Percentiles rank a stretch among this genome's conserved stretches.
These are phyloP conservation scores for Xylaria telfairii DNA, from an alignment of 495 filamentous ascomycete genomes.

Conservation along the genomic window DNA sequence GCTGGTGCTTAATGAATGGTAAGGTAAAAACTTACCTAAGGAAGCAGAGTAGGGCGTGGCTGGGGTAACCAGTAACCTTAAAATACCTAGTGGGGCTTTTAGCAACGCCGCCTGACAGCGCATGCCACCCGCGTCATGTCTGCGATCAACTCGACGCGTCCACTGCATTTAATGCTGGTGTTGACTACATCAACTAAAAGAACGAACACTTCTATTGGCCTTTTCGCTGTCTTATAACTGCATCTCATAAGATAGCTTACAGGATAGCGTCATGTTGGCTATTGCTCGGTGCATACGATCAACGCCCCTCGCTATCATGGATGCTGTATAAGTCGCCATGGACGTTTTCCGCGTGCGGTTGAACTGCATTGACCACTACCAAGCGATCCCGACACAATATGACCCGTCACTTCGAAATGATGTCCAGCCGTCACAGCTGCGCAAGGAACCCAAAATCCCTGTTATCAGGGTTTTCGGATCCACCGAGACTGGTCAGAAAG, in stretches of 20 bases:
- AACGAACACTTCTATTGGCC: not conserved
- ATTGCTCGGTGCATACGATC: not conserved
- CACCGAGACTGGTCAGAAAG: conserved; percentile 93
- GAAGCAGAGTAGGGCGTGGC: no score
- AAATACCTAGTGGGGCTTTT: not conserved
- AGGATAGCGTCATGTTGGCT: not conserved
- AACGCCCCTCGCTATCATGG: conserved; percentile 16
- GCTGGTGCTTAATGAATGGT: conserved; percentile 5
- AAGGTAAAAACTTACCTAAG: not conserved
- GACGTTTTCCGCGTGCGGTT: conserved; percentile 83
- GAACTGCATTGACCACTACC: conserved; percentile 95
- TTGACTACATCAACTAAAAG: not conserved
- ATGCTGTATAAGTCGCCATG: conserved; percentile 45
- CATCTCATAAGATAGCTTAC: not conserved
- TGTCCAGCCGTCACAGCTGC: conserved; percentile 53
- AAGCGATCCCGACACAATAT: conserved; percentile 74
- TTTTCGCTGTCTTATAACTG: not conserved
- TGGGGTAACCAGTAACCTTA: not conserved
- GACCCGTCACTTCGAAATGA: conserved; percentile 77
- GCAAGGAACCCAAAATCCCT: conserved; percentile 73
- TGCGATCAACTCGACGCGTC: conserved; percentile 33
- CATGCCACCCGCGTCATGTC: conserved; percentile 27
- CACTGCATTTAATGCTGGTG: not conserved
- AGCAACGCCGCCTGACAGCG: conserved; percentile 33
- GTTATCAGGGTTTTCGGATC: conserved; percentile 91